Evolutionary conservation across 2,329 filamentous ascomycete species (phyloP).

Genomic region (Nemania serpens): DNA sequence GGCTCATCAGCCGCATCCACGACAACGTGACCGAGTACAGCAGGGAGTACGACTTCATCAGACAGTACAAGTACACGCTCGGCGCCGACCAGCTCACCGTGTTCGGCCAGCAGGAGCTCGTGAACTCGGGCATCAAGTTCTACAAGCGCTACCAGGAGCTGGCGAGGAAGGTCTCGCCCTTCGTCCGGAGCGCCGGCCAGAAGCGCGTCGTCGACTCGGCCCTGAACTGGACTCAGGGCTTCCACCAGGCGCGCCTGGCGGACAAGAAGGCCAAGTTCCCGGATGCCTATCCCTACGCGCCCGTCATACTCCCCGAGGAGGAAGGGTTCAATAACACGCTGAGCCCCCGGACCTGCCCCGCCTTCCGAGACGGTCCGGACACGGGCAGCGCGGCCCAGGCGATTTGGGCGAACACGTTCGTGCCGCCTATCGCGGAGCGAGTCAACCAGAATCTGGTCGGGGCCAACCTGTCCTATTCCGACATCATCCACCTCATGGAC

Average conservation of each 20-base stretch:
- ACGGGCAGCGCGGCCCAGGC: conserved; percentile 57
- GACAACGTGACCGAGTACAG: conserved; percentile 59
- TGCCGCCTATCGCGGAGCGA: conserved; percentile 68
- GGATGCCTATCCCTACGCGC: conserved; percentile 55
- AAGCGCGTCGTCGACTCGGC: conserved; percentile 76
- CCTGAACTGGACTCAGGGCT: conserved; percentile 75
- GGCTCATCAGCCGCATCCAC: conserved; percentile 70
- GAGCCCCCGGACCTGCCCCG: conserved; percentile 71
- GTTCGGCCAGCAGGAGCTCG: conserved; percentile 71
- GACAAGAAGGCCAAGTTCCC: conserved; percentile 48
- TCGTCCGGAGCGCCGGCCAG: conserved; percentile 73
- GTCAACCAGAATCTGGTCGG: conserved; percentile 72
- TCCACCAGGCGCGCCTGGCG: conserved; percentile 58
- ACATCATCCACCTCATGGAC: conserved; percentile 81
- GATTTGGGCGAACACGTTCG: conserved; percentile 66
- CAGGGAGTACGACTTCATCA: conserved; percentile 70
- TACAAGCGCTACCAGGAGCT: conserved; percentile 73
- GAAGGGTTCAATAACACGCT: conserved; percentile 78
- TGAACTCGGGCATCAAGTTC: conserved; percentile 77
- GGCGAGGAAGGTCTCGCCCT: conserved; percentile 62
- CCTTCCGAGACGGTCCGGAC: conserved; percentile 66
- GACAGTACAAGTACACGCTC: conserved; percentile 71
- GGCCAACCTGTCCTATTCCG: conserved; percentile 63
- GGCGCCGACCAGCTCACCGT: conserved; percentile 70
- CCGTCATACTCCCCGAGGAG: conserved; percentile 73